phyloP scores from a whole-genome alignment of 1,284 basidiomycete species.

The Bjerkandera adusta region DNA sequence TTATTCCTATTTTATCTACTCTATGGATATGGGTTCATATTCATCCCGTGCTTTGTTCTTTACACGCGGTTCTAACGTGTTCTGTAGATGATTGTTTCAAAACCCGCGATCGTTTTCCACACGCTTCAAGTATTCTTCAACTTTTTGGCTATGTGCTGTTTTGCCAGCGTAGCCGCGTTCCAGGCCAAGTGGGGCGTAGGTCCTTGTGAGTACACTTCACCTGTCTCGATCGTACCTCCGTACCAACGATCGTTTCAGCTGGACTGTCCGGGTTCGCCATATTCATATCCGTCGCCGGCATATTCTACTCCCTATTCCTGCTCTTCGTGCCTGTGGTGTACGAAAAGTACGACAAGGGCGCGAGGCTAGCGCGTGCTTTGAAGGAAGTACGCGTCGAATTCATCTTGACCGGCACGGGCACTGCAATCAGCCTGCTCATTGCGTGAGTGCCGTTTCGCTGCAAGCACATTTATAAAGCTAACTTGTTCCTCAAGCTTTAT shows the following conservation, averaged over 20 bases:
- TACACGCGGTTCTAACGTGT: conserved; percentile 19
- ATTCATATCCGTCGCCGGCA: conserved; percentile 69
- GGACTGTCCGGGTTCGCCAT: conserved; percentile 85
- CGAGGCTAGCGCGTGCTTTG: conserved; percentile 73
- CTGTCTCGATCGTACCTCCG: neutral
- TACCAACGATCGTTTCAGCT: conserved; percentile 44
- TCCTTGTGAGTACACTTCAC: conserved; percentile 62
- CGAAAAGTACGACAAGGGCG: conserved; percentile 81
- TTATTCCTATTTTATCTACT: conserved; percentile 59
- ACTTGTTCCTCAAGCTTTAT: conserved; percentile 59
- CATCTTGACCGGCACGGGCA: conserved; percentile 72
- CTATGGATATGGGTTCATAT: conserved; percentile 63
- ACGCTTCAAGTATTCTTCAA: conserved; percentile 82
- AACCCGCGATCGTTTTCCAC: conserved; percentile 74
- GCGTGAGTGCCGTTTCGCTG: conserved; percentile 52
- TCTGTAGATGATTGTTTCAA: conserved; percentile 78
- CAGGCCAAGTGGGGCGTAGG: conserved; percentile 81
- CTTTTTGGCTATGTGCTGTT: conserved; percentile 86
- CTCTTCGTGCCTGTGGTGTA: conserved; percentile 78
- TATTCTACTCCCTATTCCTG: conserved; percentile 71
- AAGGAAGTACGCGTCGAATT: conserved; percentile 79
- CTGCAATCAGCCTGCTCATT: conserved; percentile 65
- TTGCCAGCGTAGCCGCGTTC: conserved; percentile 82
- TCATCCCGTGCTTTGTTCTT: conserved; percentile 18
- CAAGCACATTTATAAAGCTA: conserved; percentile 10